Conservation (phyloP, 371 early-diverging fungal species). For the Zancudomyces culisetae region DNA sequence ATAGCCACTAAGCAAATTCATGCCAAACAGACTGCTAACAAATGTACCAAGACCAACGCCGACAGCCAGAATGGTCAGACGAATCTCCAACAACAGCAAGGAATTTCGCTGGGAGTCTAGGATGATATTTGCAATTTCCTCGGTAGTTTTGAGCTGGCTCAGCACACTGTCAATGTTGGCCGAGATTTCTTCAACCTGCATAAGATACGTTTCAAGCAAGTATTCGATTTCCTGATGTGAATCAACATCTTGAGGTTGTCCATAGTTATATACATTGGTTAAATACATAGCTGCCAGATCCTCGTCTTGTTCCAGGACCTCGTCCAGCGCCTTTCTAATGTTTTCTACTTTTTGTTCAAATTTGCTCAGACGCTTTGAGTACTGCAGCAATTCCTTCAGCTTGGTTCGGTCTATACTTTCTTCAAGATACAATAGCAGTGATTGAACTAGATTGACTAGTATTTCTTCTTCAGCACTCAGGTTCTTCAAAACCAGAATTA, state of each 20-base stretch:
- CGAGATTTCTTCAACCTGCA: conserved; percentile 68
- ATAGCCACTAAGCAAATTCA: conserved; percentile 61
- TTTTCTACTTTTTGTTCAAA: conserved; percentile 53
- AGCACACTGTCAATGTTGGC: conserved; percentile 40
- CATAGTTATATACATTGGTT: conserved; percentile 49
- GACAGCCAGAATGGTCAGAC: conserved; percentile 55
- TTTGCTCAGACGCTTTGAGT: conserved; percentile 47
- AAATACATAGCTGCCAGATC: conserved; percentile 79
- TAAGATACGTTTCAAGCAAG: conserved; percentile 68
- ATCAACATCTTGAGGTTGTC: conserved; percentile 28
- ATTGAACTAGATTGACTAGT: conserved; percentile 36
- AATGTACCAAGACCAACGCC: conserved; percentile 55
- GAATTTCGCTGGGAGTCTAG: conserved; percentile 68
- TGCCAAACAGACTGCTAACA: conserved; percentile 55
- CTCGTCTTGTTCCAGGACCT: conserved; percentile 69
- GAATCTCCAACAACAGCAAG: conserved; percentile 62
- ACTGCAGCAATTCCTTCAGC: conserved; percentile 52
- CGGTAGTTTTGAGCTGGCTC: conserved; percentile 62
- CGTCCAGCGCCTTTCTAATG: conserved; percentile 55
- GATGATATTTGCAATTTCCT: conserved; percentile 66
- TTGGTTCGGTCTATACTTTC: conserved; percentile 49
- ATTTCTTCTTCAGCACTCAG: conserved; percentile 57
- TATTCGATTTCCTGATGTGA: conserved; percentile 76
- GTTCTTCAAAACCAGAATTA: conserved; percentile 45
- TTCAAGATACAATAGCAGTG: conserved; percentile 45